Conservation (phyloP, 1,139 yeast genomes). For the Kluyveromyces marxianus region DNA sequence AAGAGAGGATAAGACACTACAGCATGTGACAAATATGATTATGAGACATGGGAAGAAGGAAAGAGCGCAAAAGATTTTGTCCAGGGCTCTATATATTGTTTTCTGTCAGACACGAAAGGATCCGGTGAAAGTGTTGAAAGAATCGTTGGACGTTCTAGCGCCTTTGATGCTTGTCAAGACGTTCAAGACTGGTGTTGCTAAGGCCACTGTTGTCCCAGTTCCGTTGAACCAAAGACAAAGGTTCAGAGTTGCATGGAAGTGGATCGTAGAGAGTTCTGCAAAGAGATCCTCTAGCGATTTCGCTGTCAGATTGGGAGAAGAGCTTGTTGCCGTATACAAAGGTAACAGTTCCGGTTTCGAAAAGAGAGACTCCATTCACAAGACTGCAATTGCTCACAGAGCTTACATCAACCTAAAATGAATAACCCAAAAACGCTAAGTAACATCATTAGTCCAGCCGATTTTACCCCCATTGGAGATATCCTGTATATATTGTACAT, state of each 20-base stretch:
- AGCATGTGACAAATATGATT: conserved; percentile 73
- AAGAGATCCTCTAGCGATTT: conserved; percentile 75
- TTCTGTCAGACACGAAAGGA: conserved; percentile 35
- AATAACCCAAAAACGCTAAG: not conserved
- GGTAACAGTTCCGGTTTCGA: conserved; percentile 83
- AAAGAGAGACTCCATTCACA: conserved; percentile 76
- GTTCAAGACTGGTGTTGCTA: conserved; percentile 79
- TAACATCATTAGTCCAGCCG: not conserved
- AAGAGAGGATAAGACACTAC: conserved; percentile 60
- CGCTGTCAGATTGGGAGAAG: conserved; percentile 86
- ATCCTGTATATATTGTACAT: too few species aligned
- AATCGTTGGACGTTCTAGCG: conserved; percentile 72
- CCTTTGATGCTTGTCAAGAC: conserved; percentile 79
- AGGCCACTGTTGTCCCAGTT: conserved; percentile 70
- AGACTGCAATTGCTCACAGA: conserved; percentile 76
- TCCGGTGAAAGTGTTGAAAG: conserved; percentile 70
- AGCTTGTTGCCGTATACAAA: conserved; percentile 64
- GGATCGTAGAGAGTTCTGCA: conserved; percentile 82
- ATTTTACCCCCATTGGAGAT: too few species aligned
- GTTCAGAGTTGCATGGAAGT: conserved; percentile 73
- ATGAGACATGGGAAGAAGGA: conserved; percentile 93
- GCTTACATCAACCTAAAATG: conserved; percentile 50
- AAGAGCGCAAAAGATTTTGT: conserved; percentile 64
- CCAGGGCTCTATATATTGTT: conserved; percentile 74
- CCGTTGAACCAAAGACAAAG: conserved; percentile 82